A percentile compares a stretch with the other conserved stretches of the same genome.
These are phyloP conservation scores for Aspergillus ustus DNA, from an alignment of 2,329 filamentous ascomycete species.

Conservation along the genomic window DNA sequence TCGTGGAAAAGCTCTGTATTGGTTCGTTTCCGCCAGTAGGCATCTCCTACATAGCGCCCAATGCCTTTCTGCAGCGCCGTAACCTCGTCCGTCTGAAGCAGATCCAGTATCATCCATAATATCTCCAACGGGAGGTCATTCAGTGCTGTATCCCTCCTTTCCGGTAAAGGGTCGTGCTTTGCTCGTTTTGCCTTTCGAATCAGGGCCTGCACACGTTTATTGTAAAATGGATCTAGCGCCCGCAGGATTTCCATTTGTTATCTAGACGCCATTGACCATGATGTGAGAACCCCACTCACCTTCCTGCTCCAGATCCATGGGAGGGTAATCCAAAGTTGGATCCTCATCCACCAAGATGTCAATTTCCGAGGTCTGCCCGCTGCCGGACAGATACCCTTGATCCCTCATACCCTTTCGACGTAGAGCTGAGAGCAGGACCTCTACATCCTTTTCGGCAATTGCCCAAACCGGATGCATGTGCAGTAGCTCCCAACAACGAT, in stretches of 20 bases:
- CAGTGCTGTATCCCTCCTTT: not conserved
- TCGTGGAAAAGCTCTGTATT: constrained; percentile 3
- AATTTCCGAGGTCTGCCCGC: not conserved
- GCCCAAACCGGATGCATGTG: constrained; percentile 2
- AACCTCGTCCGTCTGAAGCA: not conserved
- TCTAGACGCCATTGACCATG: no score
- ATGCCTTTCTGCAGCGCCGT: constrained; percentile 3
- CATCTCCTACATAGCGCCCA: constrained; percentile 2
- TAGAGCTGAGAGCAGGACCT: not conserved
- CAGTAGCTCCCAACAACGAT: constrained; percentile 9
- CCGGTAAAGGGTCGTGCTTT: not conserved
- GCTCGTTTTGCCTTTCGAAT: not conserved
- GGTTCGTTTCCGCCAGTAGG: constrained; percentile 6
- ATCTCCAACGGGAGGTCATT: constrained; percentile 1
- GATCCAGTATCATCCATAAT: constrained; percentile 1
- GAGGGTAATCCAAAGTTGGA: not conserved
- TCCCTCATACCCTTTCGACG: constrained; percentile 1
- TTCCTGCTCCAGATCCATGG: no score
- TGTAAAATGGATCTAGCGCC: constrained; percentile 1
- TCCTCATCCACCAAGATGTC: not conserved
- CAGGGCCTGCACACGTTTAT: not conserved
- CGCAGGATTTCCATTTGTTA: no score
- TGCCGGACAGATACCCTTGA: not conserved
- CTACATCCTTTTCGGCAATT: not conserved
- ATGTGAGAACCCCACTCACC: no score